A percentile compares a stretch with the other conserved stretches of the same genome.
phyloP scores from a whole-genome alignment of 2,329 filamentous ascomycete species.

The Diaporthe sp. region DNA sequence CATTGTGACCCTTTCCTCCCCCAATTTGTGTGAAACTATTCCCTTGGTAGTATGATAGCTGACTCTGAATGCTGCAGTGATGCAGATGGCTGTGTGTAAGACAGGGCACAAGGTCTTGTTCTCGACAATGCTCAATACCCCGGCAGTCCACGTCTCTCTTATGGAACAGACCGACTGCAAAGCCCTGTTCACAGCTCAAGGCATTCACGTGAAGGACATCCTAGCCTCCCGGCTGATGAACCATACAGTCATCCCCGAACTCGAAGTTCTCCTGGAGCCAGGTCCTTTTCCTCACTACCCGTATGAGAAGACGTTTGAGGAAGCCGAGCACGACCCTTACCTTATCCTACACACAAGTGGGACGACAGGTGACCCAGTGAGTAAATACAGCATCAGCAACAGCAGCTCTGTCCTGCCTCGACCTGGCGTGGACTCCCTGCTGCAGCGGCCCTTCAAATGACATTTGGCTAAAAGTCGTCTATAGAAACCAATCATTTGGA shows the following conservation, averaged over 20 bases:
- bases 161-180: slow-evolving; percentile 39
- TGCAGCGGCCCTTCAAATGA: not conserved
- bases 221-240: slow-evolving; percentile 36
- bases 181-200: slow-evolving; percentile 35
- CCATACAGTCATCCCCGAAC: slow-evolving; percentile 32
- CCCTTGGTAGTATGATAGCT: too few relatives aligned
- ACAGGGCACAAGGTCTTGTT: slow-evolving; percentile 39
- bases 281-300: slow-evolving; percentile 35
- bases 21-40: too few relatives aligned
- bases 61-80: too few relatives aligned
- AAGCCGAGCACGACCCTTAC: slow-evolving; percentile 37
- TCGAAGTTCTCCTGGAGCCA: slow-evolving; percentile 34
- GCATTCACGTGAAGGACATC: slow-evolving; percentile 36
- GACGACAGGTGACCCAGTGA: slow-evolving; percentile 38
- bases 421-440: not conserved
- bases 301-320: slow-evolving; percentile 38
- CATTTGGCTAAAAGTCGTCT: not conserved
- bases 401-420: not conserved
- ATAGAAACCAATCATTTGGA: slow-evolving; percentile 35
- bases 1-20: too few relatives aligned
- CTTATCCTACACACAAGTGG: slow-evolving; percentile 38
- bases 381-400: not conserved
- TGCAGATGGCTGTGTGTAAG: slow-evolving; percentile 40
- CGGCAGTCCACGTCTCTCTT: slow-evolving; percentile 36
- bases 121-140: slow-evolving; percentile 39